phyloP scores from a whole-genome alignment of 108 stramenopile species.

The Conticribra weissflogii region DNA sequence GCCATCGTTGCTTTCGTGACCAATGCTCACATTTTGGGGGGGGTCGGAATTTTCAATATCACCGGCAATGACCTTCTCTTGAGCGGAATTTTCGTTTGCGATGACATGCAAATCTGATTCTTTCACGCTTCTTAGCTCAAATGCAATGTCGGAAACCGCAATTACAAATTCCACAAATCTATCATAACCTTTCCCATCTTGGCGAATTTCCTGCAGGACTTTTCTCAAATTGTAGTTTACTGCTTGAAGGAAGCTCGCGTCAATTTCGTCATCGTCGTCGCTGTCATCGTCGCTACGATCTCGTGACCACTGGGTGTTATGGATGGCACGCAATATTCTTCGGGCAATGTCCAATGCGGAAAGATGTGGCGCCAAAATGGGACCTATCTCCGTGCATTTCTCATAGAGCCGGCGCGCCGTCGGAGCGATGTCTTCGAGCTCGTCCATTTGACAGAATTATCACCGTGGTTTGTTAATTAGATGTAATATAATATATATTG shows the following conservation, averaged over 20 bases:
- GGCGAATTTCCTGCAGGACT: background rate
- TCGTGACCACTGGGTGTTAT: background rate
- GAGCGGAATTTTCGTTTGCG: too few relatives aligned
- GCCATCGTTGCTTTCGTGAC: too few relatives aligned
- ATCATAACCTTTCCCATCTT: background rate
- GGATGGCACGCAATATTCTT: background rate
- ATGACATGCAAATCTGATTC: too few relatives aligned
- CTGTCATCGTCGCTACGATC: background rate
- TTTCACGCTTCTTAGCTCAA: too few relatives aligned
- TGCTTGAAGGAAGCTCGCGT: background rate
- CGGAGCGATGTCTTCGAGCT: background rate
- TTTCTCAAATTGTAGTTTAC: background rate
- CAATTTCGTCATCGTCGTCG: background rate
- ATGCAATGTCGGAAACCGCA: too few relatives aligned
- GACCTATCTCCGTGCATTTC: background rate
- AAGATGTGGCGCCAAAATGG: background rate
- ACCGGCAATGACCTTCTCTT: too few relatives aligned
- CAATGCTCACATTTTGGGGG: too few relatives aligned
- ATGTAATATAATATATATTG: too few relatives aligned
- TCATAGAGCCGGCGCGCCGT: background rate
- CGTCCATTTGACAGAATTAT: too few relatives aligned
- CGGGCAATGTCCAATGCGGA: background rate
- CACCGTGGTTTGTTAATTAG: too few relatives aligned
- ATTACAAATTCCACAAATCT: too few relatives aligned
- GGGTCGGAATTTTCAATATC: too few relatives aligned